Conservation (phyloP, 148 eudicot genomes). For the Chenopodium album region DNA sequence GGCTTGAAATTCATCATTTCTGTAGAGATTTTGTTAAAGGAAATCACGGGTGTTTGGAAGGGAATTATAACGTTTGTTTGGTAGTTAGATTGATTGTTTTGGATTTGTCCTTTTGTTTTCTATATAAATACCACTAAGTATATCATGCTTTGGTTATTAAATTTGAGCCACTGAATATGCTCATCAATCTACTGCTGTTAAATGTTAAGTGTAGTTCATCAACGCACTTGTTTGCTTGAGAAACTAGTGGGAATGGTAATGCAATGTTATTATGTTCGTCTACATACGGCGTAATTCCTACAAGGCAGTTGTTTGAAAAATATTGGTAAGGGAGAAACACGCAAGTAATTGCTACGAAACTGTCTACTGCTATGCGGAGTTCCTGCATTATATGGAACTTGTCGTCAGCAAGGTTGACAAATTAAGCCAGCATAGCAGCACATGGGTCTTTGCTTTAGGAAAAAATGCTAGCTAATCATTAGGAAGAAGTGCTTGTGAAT, state of each 20-base stretch:
- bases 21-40: neutral
- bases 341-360: neutral
- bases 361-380: neutral
- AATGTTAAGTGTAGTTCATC: neutral
- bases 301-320: neutral
- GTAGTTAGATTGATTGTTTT: neutral
- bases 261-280: constrained; percentile 5
- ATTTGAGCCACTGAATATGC: constrained; percentile 22
- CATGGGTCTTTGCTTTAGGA: neutral
- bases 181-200: constrained; percentile 2
- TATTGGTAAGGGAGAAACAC: neutral
- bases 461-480: neutral
- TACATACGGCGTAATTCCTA: neutral
- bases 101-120: constrained; percentile 3
- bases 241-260: neutral
- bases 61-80: neutral
- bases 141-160: constrained; percentile 14
- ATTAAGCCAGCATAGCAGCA: neutral
- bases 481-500: neutral
- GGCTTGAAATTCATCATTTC: neutral
- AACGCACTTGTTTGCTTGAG: neutral
- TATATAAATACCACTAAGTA: constrained; percentile 4
- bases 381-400: neutral
- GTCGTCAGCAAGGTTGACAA: neutral
- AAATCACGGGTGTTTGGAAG: constrained; percentile 20